phyloP scores from a whole-genome alignment of 495 filamentous ascomycete species.

The Tetracladium setigerum region DNA sequence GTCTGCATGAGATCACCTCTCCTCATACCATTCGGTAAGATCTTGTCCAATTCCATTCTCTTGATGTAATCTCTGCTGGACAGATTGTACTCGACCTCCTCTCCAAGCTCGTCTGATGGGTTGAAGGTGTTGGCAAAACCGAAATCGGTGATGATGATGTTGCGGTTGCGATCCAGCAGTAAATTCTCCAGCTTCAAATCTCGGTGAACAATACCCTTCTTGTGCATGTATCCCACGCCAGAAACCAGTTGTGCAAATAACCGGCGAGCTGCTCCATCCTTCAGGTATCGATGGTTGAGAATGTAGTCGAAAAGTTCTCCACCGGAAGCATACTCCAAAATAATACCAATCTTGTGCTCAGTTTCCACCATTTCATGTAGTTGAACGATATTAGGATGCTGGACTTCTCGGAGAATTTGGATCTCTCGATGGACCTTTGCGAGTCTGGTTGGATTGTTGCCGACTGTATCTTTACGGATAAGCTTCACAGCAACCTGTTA shows the following conservation, averaged over 20 bases:
- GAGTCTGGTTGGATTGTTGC: constrained; percentile 75
- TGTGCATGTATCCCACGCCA: constrained; percentile 95
- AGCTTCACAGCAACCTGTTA: constrained; percentile 94
- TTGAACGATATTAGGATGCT: constrained; percentile 93
- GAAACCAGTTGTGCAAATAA: constrained; percentile 95
- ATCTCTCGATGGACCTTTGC: constrained; percentile 98
- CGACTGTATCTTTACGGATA: constrained; percentile 83
- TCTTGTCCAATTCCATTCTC: constrained; percentile 61
- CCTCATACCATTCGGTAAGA: constrained; percentile 46
- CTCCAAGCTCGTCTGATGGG: constrained; percentile 74
- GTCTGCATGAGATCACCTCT: constrained; percentile 75
- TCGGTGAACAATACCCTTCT: constrained; percentile 97
- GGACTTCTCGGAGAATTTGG: constrained; percentile 74
- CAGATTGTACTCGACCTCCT: constrained; percentile 84
- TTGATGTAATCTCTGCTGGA: constrained; percentile 80
- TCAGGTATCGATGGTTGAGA: constrained; percentile 89
- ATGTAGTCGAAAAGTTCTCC: constrained; percentile 99
- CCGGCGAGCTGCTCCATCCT: constrained; percentile 81
- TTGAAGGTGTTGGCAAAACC: constrained; percentile 98
- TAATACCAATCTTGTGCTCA: constrained; percentile 92
- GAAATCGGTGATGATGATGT: constrained; percentile 99
- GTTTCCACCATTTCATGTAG: constrained; percentile 99
- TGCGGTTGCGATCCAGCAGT: constrained; percentile 88
- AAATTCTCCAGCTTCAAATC: constrained; percentile 97
- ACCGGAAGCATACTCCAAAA: constrained; percentile 95